phyloP scores from a whole-genome alignment of 1,139 yeast genomes.

The Geotrichum citri-aurantii region DNA sequence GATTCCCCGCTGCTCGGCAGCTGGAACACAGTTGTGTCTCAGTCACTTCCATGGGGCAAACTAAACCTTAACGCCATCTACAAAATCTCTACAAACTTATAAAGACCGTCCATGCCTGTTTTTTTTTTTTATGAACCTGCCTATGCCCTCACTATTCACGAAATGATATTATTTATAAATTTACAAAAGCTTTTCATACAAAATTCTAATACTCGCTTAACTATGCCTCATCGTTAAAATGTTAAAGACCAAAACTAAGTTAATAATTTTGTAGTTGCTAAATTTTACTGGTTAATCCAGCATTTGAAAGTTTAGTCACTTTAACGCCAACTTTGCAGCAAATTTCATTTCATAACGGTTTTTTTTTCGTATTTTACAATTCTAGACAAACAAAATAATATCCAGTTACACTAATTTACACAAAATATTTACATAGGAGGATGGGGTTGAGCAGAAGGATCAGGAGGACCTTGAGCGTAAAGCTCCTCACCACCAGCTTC shows the following conservation, averaged over 20 bases:
- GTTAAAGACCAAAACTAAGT: no score
- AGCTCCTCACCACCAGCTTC: constrained; percentile 95
- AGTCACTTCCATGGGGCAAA: not conserved
- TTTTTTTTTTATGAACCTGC: not conserved
- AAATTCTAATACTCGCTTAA: not conserved
- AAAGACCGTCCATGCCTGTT: not conserved
- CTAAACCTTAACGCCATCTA: not conserved
- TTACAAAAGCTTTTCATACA: not conserved
- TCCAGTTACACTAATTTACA: not conserved
- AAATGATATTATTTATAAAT: not conserved
- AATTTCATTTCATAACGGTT: no score
- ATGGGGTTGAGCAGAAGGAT: constrained; percentile 27
- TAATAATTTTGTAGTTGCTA: not conserved
- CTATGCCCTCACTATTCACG: not conserved
- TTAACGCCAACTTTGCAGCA: not conserved
- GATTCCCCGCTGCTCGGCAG: not conserved
- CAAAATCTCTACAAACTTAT: not conserved
- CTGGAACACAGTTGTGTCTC: not conserved
- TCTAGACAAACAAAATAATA: not conserved
- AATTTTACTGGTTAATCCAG: not conserved
- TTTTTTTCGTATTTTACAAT: no score
- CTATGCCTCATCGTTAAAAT: no score
- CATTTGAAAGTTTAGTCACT: not conserved
- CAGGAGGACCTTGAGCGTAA: constrained; percentile 34
- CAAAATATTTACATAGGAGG: constrained; percentile 31